Conservation (phyloP, 2,329 filamentous ascomycete genomes). For the Apiospora phragmitis region DNA sequence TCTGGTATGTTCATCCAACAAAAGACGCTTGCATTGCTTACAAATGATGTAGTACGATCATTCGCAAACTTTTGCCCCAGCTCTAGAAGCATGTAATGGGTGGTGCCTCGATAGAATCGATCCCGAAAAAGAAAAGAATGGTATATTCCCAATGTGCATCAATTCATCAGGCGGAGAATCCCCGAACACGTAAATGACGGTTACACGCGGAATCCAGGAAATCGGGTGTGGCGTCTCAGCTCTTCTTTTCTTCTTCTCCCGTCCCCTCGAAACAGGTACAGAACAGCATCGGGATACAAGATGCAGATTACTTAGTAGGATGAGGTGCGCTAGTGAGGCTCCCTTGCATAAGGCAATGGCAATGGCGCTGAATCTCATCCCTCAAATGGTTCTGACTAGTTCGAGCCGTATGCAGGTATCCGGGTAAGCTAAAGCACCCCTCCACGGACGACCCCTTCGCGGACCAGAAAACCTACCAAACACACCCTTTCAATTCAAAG, state of each 20-base stretch:
- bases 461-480: too few species aligned
- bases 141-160: not conserved
- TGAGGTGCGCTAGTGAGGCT: not conserved
- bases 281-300: not conserved
- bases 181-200: not conserved
- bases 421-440: too few species aligned
- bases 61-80: not conserved
- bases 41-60: not conserved
- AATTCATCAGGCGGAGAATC: not conserved
- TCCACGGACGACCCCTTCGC: too few species aligned
- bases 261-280: not conserved
- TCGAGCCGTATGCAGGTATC: not conserved
- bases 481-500: too few species aligned
- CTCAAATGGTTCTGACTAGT: not conserved
- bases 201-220: not conserved
- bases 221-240: not conserved
- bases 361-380: not conserved
- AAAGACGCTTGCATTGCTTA: not conserved
- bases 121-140: too few species aligned
- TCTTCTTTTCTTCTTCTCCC: not conserved
- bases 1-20: not conserved
- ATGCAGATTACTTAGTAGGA: not conserved
- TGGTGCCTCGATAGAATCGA: too few species aligned
- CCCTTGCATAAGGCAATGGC: not conserved
- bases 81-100: not conserved